Conservation (phyloP, 2,329 filamentous ascomycete species). For the Coniochaeta hoffmannii region DNA sequence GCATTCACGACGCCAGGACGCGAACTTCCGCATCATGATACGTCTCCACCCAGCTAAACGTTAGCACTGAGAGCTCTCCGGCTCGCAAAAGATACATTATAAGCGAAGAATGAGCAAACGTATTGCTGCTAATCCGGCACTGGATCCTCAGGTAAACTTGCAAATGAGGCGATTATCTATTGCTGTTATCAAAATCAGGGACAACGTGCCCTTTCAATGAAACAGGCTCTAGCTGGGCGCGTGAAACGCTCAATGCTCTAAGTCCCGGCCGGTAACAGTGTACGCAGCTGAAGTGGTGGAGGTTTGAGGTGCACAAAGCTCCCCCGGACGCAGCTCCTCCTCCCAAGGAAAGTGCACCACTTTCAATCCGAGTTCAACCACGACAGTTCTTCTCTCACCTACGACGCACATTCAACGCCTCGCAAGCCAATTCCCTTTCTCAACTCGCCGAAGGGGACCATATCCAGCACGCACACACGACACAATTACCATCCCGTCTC, state of each 20-base stretch:
- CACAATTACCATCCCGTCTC: no score
- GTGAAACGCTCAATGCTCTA: background rate
- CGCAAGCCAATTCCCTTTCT: no score
- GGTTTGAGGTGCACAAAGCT: background rate
- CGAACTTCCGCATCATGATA: background rate
- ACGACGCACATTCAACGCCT: no score
- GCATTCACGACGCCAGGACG: background rate
- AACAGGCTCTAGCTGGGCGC: no score
- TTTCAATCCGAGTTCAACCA: background rate
- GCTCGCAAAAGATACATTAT: background rate
- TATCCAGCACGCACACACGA: no score
- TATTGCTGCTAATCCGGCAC: no score
- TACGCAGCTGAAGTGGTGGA: background rate
- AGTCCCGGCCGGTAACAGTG: background rate
- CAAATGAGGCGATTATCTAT: no score
- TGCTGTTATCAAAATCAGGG: no score
- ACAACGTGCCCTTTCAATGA: no score
- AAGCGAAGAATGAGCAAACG: background rate
- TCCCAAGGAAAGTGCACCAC: background rate
- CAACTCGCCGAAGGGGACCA: no score
- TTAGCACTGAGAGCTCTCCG: background rate
- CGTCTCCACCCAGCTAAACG: background rate
- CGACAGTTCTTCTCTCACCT: background rate
- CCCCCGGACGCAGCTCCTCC: background rate
- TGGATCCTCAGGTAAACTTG: no score